phyloP scores from a whole-genome alignment of 1,139 yeast genomes.

The Diutina catenulata region DNA sequence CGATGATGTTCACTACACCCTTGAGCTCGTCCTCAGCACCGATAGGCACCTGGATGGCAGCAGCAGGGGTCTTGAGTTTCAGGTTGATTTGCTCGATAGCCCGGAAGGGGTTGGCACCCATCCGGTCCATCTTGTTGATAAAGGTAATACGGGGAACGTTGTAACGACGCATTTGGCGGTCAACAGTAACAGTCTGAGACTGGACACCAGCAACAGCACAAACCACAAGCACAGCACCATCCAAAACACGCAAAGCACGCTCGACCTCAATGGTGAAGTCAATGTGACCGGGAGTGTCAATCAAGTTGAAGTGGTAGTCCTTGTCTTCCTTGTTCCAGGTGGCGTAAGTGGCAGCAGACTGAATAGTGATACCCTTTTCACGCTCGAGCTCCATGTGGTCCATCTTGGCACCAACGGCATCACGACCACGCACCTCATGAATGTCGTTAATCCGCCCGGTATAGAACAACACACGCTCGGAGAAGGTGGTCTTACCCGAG shows the following conservation, averaged over 20 bases:
- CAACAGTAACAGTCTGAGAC: constrained; percentile 96
- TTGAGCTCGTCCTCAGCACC: constrained; percentile 77
- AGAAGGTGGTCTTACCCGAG: constrained; percentile 19
- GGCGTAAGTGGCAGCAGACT: constrained; percentile 97
- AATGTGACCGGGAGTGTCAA: constrained; percentile 46
- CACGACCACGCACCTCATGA: constrained; percentile 97
- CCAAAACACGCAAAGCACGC: constrained; percentile 90
- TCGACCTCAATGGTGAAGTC: constrained; percentile 98
- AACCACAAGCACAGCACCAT: constrained; percentile 95
- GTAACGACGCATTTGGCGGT: constrained; percentile 97
- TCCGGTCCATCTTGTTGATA: constrained; percentile 96
- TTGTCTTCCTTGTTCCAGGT: constrained; percentile 74
- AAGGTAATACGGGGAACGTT: constrained; percentile 95
- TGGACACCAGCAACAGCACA: constrained; percentile 99
- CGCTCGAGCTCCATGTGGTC: constrained; percentile 17
- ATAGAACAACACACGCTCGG: constrained; percentile 91
- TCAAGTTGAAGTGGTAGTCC: constrained; percentile 61
- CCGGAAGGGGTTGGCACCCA: constrained; percentile 96
- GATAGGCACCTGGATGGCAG: constrained; percentile 95
- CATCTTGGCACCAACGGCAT: constrained; percentile 92
- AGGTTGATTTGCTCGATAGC: constrained; percentile 85
- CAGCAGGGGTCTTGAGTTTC: constrained; percentile 88
- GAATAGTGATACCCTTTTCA: constrained; percentile 39
- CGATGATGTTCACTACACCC: constrained; percentile 88
- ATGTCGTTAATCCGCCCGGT: constrained; percentile 97